Evolutionary conservation across 83 land plant species (phyloP).

Genomic region (Thuja plicata): DNA sequence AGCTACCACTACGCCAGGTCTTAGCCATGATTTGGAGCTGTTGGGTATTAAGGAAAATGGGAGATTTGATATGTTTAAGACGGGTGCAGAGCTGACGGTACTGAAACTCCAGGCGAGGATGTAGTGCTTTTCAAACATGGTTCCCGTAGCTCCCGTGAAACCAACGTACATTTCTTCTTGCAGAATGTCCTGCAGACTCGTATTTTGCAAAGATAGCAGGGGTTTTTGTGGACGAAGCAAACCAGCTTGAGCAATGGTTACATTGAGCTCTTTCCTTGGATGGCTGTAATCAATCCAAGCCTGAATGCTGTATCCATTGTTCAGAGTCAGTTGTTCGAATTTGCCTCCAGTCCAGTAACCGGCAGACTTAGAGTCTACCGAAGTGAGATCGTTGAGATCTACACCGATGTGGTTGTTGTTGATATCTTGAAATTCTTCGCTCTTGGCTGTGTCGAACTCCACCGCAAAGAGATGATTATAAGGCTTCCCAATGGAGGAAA

Average conservation of each 20-base stretch:
- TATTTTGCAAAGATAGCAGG: not conserved
- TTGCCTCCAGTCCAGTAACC: not conserved
- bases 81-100: not conserved
- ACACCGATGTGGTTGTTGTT: too few relatives aligned
- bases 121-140: not conserved
- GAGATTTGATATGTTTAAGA: not conserved
- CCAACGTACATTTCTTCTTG: conserved; percentile 17
- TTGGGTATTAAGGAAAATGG: not conserved
- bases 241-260: not conserved
- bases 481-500: conserved; percentile 9
- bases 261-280: not conserved
- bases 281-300: conserved; percentile 25
- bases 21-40: not conserved
- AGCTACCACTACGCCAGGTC: not conserved
- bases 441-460: not conserved
- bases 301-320: conserved; percentile 9
- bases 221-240: not conserved
- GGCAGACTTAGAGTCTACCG: too few relatives aligned
- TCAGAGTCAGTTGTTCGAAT: not conserved
- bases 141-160: conserved; percentile 9
- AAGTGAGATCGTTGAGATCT: too few relatives aligned
- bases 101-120: conserved; percentile 22
- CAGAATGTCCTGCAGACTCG: not conserved
- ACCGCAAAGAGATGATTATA: conserved; percentile 21
- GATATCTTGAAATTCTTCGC: too few relatives aligned